These are phyloP conservation scores for Ceratobasidium sp. DNA, from an alignment of 1,284 basidiomycete species.

Conservation along the genomic window DNA sequence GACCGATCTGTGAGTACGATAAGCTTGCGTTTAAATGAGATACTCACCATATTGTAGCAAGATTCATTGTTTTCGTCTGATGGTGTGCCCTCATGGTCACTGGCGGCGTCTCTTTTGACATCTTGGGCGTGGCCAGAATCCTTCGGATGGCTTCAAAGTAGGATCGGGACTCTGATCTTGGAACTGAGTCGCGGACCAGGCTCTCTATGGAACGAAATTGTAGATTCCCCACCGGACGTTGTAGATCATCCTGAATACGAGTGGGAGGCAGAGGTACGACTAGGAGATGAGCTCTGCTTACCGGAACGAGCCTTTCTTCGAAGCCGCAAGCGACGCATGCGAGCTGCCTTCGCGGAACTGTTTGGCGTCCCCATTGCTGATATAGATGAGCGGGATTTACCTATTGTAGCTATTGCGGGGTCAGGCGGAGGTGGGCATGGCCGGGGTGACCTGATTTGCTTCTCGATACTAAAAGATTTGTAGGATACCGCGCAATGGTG, in stretches of 20 bases:
- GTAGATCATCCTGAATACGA: conserved; percentile 59
- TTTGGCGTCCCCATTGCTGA: conserved; percentile 58
- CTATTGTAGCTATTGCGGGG: conserved; percentile 61
- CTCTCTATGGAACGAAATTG: conserved; percentile 58
- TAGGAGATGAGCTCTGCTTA: conserved; percentile 59
- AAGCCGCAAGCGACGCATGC: conserved; percentile 57
- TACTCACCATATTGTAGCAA: neutral
- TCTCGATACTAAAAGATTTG: neutral
- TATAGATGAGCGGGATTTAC: conserved; percentile 60
- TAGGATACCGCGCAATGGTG: conserved; percentile 61
- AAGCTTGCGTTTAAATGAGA: neutral
- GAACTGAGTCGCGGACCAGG: conserved; percentile 59
- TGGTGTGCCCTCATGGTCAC: conserved; percentile 10
- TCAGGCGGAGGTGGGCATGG: conserved; percentile 59
- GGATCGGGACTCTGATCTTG: conserved; percentile 52
- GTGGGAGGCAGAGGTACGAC: conserved; percentile 61
- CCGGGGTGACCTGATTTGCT: neutral
- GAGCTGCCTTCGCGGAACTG: conserved; percentile 57
- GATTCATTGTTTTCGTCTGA: conserved; percentile 24
- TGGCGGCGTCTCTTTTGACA: neutral
- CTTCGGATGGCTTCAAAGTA: conserved; percentile 30
- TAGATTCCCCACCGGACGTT: conserved; percentile 55
- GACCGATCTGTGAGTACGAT: conserved; percentile 7
- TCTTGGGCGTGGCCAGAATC: conserved; percentile 39
- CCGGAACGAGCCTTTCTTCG: conserved; percentile 59